phyloP scores from a whole-genome alignment of 2,329 filamentous ascomycete species.

The Cercospora sp. region DNA sequence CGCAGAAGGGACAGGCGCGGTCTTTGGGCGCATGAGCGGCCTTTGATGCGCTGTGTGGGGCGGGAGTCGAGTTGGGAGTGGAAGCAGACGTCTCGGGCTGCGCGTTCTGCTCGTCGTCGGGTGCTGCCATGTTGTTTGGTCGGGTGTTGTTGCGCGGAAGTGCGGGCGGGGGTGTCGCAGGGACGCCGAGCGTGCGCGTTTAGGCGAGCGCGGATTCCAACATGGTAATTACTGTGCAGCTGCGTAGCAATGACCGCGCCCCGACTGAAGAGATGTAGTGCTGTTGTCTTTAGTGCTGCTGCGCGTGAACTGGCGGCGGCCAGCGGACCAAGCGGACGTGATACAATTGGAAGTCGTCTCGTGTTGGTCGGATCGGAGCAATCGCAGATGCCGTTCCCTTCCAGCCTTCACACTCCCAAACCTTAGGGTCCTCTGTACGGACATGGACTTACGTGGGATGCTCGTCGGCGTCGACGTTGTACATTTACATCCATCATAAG shows the following conservation, averaged over 20 bases:
- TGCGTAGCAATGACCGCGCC: not conserved
- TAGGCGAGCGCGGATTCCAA: not conserved
- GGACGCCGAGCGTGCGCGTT: not conserved
- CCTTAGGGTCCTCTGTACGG: not conserved
- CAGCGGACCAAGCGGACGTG: not conserved
- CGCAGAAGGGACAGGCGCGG: conserved; percentile 83
- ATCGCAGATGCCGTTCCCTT: not conserved
- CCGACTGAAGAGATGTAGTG: not conserved
- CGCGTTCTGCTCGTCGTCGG: conserved; percentile 22
- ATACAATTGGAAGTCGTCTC: not conserved
- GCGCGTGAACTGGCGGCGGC: not conserved
- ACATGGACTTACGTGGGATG: not conserved
- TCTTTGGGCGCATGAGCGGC: conserved; percentile 65
- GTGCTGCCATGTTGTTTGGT: not conserved
- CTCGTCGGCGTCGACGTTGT: not conserved
- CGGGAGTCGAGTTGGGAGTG: conserved; percentile 28
- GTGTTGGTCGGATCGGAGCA: not conserved
- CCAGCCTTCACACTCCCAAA: not conserved
- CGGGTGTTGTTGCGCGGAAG: not conserved
- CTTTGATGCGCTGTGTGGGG: conserved; percentile 26
- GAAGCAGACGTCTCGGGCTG: conserved; percentile 31
- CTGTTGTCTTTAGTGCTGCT: not conserved
- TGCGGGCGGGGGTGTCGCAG: not conserved
- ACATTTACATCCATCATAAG: not conserved
- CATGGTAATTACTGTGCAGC: not conserved